Conservation (phyloP, 208 protist genomes). For the Herpetomonas muscarum region DNA sequence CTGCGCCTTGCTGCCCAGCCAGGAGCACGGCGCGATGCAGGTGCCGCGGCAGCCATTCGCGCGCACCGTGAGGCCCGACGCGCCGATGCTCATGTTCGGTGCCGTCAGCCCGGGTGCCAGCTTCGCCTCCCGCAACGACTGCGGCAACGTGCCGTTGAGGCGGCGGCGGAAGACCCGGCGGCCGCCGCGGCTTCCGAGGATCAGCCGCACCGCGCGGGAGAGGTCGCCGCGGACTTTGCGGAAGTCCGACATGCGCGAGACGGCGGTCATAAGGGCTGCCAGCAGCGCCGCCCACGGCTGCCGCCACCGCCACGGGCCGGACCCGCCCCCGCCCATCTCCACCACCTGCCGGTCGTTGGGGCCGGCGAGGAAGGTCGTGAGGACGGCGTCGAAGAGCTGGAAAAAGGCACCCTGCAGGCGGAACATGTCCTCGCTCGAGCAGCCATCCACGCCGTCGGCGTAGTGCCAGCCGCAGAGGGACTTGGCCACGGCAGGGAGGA, state of each 20-base stretch:
- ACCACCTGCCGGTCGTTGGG: not conserved
- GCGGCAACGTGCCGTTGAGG: constrained; percentile 56
- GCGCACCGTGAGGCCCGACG: constrained; percentile 46
- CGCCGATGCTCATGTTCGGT: constrained; percentile 43
- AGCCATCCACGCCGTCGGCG: constrained; percentile 74
- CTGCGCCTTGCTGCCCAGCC: constrained; percentile 17
- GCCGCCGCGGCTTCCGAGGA: not conserved
- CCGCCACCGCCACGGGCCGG: not conserved
- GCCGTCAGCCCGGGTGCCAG: constrained; percentile 35
- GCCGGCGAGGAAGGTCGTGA: constrained; percentile 19
- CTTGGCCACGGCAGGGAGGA: constrained; percentile 78
- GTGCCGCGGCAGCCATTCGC: constrained; percentile 54
- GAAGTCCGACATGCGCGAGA: constrained; percentile 57
- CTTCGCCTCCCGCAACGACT: constrained; percentile 30
- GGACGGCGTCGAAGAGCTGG: constrained; percentile 57
- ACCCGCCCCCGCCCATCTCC: too few relatives aligned
- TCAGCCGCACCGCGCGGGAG: constrained; percentile 14
- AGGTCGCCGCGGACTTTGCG: constrained; percentile 33
- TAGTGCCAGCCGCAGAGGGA: constrained; percentile 83
- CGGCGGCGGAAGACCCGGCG: constrained; percentile 16
- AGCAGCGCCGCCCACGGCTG: constrained; percentile 55
- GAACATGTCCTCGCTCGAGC: constrained; percentile 68
- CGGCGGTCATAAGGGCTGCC: constrained; percentile 50
- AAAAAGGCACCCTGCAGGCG: constrained; percentile 80
- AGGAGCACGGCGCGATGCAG: constrained; percentile 60